Base-by-base conservation (phyloP, 805 yeast genomes). In the Saccharomycodes ludwigii region DNA sequence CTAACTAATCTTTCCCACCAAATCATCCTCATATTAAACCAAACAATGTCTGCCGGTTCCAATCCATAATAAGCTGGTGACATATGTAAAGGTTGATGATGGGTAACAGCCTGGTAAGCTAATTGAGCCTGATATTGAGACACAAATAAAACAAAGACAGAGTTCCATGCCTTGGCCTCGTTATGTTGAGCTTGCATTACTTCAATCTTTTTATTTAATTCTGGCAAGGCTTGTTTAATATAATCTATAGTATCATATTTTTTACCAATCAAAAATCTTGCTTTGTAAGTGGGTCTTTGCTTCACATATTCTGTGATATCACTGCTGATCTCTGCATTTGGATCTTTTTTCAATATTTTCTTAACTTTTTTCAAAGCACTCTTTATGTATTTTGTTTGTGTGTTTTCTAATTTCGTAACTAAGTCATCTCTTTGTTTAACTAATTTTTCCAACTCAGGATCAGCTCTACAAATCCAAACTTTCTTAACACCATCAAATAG, bases 401-500 rank as follows among this genome's bases (percentile, higher is more conserved):
- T 78, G 25, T 48, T 57, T 53, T 88, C 98, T 32, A 88, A 63
- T 43, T 64, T 65, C 37, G 47, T 41, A 3, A 79, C 83, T 39
- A 82, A 54, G 13, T 53, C 52, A 23, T 69, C 68, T 51, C 97
- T 74, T 43, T 69, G 59, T 12, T 57, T 49, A 21, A 82, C 78
- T 44, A 68, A 66, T 21, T 61, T 55, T 6, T 62, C 71, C 36
- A 88, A 65, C 23, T 65, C 56, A 34, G 66, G 48, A 34, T 66
- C 54, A 39, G 62, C 52, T 50, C 94, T 69, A 18, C 86, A 74
- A 27, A 85, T 75, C 74, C 85, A 82, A 30, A 88, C 78, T 39
- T 73, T 64, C 47, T 72, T 78, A 24, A 84, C 94, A 40, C 94
- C 95, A 27, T 73, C 76, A 47, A 84, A 86, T 35, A 86, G 51